Conservation (phyloP, 2,329 filamentous ascomycete genomes). For the Colletotrichum somersetense region DNA sequence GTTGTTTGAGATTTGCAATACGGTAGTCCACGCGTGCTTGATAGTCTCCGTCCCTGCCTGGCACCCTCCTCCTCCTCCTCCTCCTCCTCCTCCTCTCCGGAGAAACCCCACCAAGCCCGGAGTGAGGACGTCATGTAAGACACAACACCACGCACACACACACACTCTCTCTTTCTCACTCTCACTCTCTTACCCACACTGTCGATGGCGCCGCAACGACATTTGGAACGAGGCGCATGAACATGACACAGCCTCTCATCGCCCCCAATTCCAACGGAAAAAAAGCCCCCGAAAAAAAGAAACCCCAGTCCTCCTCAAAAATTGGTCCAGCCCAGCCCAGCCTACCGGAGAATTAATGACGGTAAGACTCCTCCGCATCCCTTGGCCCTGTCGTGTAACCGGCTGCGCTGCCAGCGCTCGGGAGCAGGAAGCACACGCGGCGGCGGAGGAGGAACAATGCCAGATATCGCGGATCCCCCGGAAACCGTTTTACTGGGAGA, state of each 20-base stretch:
- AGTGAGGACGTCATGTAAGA: conserved; percentile 37
- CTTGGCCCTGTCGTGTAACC: conserved; percentile 41
- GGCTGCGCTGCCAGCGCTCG: not conserved
- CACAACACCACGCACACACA: conserved; percentile 16
- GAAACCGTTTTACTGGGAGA: not conserved
- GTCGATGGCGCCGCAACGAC: conserved; percentile 5
- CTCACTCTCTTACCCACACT: not conserved
- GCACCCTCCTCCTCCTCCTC: not conserved
- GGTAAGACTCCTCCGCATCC: conserved; percentile 18
- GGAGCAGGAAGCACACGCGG: conserved; percentile 1
- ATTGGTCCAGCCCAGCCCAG: not conserved
- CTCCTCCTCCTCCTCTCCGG: not conserved
- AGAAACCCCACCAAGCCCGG: not conserved
- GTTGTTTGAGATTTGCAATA: conserved; percentile 12
- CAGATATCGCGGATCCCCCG: conserved; percentile 35
- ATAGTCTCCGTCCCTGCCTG: conserved; percentile 11
- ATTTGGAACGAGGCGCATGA: conserved; percentile 31
- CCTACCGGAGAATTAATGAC: conserved; percentile 34
- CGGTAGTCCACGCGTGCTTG: conserved; percentile 20
- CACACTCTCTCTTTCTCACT: not conserved
- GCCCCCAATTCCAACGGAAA: not conserved
- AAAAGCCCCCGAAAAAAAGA: not conserved
- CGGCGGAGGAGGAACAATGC: not conserved
- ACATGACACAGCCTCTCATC: conserved; percentile 27
- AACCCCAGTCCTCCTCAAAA: not conserved